Conservation (phyloP, 164 flowering plant genomes). For the Cinnamomum micranthum region DNA sequence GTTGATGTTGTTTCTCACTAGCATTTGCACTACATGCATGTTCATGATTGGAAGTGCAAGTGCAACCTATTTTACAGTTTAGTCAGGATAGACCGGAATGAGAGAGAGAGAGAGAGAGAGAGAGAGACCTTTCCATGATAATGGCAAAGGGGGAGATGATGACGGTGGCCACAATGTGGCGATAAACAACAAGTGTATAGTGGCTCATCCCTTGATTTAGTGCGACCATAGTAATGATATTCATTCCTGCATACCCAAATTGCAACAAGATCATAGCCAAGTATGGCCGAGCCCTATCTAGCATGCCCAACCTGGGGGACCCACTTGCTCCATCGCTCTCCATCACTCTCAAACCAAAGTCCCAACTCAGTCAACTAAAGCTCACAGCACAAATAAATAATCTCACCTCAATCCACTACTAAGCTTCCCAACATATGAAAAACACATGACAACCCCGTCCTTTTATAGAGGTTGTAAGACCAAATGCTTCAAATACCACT, state of each 20-base stretch:
- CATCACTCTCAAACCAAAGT: background rate
- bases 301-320: background rate
- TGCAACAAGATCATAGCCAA: conserved; percentile 10
- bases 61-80: background rate
- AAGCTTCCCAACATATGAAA: background rate
- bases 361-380: background rate
- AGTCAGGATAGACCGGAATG: too few relatives aligned
- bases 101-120: background rate
- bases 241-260: conserved; percentile 19
- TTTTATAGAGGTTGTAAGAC: background rate
- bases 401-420: background rate
- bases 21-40: background rate
- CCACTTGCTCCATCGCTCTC: background rate
- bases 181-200: conserved; percentile 2
- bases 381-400: background rate
- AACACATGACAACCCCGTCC: background rate
- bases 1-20: background rate
- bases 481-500: background rate
- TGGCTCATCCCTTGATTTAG: conserved; percentile 14
- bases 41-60: background rate
- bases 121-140: conserved; percentile 9
- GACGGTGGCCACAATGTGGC: conserved; percentile 5
- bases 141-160: conserved; percentile 6
- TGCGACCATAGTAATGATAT: conserved; percentile 3
- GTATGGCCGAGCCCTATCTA: conserved; percentile 2